Conservation (phyloP, 169 alveolate species). For the Plasmodium falciparum region DNA sequence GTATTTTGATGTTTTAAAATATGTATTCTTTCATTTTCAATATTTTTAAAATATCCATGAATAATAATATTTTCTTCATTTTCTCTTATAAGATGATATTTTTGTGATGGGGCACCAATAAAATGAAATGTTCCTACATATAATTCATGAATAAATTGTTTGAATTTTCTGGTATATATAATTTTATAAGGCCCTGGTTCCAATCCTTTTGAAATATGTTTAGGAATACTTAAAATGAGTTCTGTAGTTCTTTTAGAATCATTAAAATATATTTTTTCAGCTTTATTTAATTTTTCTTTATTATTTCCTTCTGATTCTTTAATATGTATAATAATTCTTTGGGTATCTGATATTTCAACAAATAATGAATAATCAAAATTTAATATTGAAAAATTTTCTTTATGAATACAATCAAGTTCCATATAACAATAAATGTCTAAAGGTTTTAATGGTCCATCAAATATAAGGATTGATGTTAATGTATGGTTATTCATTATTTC, state of each 20-base stretch:
- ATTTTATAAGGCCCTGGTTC: constrained; percentile 71
- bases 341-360: constrained; percentile 39
- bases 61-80: constrained; percentile 24
- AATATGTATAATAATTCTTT: constrained; percentile 26
- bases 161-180: constrained; percentile 35
- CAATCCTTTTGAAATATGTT: background rate
- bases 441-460: constrained; percentile 63
- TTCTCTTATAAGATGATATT: constrained; percentile 5
- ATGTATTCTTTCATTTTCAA: constrained; percentile 20
- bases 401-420: constrained; percentile 29
- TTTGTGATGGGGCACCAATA: constrained; percentile 36
- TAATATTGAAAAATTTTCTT: constrained; percentile 37
- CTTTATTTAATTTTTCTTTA: background rate
- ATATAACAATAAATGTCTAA: constrained; percentile 37
- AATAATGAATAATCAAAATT: constrained; percentile 41
- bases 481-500: constrained; percentile 15
- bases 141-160: constrained; percentile 10
- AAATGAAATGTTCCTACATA: constrained; percentile 54
- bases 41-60: constrained; percentile 57
- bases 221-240: constrained; percentile 10
- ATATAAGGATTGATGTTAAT: constrained; percentile 30
- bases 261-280: background rate
- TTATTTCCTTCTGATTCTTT: constrained; percentile 15
- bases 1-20: constrained; percentile 25
- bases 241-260: constrained; percentile 31